Conservation (phyloP, 768 basidiomycete genomes). For the Kwoniella europaea region DNA sequence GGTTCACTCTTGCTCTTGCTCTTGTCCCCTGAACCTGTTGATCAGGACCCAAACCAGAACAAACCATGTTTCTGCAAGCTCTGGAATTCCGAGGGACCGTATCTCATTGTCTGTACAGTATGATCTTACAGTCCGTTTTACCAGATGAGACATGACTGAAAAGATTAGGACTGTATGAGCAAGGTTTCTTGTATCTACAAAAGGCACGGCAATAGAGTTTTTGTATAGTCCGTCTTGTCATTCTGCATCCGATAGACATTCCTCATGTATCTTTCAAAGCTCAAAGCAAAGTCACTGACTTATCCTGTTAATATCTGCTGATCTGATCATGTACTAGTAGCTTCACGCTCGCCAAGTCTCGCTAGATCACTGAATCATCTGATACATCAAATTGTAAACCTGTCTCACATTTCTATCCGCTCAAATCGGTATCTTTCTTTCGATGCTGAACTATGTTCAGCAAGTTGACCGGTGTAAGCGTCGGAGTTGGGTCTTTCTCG, state of each 20-base stretch:
- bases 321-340: too few species aligned
- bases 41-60: not conserved
- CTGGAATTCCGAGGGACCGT: not conserved
- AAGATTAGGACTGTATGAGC: not conserved
- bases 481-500: not conserved
- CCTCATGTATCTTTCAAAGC: not conserved
- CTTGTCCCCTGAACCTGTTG: constrained; percentile 1
- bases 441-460: too few species aligned
- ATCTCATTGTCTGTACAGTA: not conserved
- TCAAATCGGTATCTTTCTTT: not conserved
- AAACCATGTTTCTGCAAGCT: not conserved
- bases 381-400: not conserved
- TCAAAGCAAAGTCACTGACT: not conserved
- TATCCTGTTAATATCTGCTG: too few species aligned
- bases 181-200: not conserved
- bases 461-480: too few species aligned
- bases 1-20: not conserved
- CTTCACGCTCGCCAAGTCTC: not conserved
- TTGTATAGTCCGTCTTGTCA: not conserved
- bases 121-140: not conserved
- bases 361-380: not conserved
- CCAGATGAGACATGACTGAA: not conserved
- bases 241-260: not conserved
- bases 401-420: not conserved
- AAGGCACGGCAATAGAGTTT: not conserved